Base-by-base conservation (phyloP, 2,329 filamentous ascomycete species). In the Aureobasidium zeae region DNA sequence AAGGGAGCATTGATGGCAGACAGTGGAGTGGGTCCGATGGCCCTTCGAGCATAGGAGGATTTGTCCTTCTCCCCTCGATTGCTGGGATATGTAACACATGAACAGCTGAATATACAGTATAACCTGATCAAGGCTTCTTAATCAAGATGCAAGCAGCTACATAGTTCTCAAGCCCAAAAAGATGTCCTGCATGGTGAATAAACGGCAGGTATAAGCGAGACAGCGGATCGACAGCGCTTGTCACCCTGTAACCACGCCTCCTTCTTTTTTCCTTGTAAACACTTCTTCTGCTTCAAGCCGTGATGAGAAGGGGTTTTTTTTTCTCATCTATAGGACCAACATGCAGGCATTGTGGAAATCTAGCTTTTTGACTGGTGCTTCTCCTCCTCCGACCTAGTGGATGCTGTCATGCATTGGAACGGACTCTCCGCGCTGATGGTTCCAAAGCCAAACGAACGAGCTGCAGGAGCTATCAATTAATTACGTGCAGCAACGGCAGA, bases 1-100 rank as follows among this genome's bases (percentile, higher is more conserved):
- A 45, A 36, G 25, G 42, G 42, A 29, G 32, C 17, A 15, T 31
- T 28, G 31, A 21, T 12, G 17, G 17, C 16, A 20, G 31, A n/a
- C n/a, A n/a, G n/a, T n/a, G n/a, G n/a, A n/a, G n/a, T n/a, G n/a
- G n/a, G n/a, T n/a, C n/a, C n/a, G n/a, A n/a, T n/a, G n/a, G n/a
- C n/a, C n/a, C n/a, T n/a, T n/a, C n/a, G n/a, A n/a, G n/a, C n/a
- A n/a, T n/a, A n/a, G n/a, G n/a, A n/a, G n/a, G n/a, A n/a, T n/a
- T n/a, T n/a, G n/a, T n/a, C n/a, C n/a, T n/a, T n/a, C n/a, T n/a
- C n/a, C n/a, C n/a, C n/a, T n/a, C n/a, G n/a, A n/a, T n/a, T n/a
- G n/a, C n/a, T n/a, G n/a, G n/a, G n/a, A n/a, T n/a, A n/a, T n/a
- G n/a, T n/a, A n/a, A n/a, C n/a, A n/a, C n/a, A n/a, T n/a, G n/a